phyloP scores from a whole-genome alignment of 2,329 filamentous ascomycete genomes.

The Diaporthe nobilis region DNA sequence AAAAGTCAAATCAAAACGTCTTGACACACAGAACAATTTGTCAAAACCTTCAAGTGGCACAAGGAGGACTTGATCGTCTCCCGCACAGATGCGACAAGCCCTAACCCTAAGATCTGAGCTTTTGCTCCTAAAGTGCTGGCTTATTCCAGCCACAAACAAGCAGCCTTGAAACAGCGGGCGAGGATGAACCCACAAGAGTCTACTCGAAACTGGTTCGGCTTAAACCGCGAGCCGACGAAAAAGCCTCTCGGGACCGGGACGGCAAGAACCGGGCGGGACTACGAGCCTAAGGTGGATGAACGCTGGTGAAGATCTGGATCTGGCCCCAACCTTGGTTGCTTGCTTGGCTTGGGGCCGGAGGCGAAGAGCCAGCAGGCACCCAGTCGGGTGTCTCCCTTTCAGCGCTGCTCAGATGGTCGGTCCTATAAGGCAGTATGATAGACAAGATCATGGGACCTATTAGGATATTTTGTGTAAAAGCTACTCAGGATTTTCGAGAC shows the following conservation, averaged over 20 bases:
- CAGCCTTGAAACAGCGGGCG: not conserved
- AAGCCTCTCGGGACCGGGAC: constrained; percentile 15
- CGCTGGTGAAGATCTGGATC: not conserved
- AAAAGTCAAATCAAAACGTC: not conserved
- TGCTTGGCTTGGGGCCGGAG: not conserved
- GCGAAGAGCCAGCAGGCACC: not conserved
- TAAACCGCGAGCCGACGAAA: constrained; percentile 14
- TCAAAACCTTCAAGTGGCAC: not conserved
- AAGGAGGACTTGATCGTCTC: not conserved
- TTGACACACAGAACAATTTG: not conserved
- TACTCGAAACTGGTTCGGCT: constrained; percentile 13
- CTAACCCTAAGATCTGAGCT: not conserved
- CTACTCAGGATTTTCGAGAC: not conserved
- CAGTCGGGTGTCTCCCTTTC: not conserved
- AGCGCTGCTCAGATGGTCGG: not conserved
- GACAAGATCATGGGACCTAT: not conserved
- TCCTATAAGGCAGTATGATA: not conserved
- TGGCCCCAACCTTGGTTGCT: not conserved
- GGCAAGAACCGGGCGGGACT: constrained; percentile 12
- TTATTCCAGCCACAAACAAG: not conserved
- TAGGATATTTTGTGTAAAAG: not conserved
- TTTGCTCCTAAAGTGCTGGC: not conserved
- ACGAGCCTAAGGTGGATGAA: not conserved
- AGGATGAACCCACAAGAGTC: constrained; percentile 15
- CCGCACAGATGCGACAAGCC: too few species aligned